A percentile compares a stretch with the other conserved stretches of the same genome.
These are phyloP conservation scores for Eucalyptus pauciflora DNA, from an alignment of 345 rosid species.

Conservation along the genomic window DNA sequence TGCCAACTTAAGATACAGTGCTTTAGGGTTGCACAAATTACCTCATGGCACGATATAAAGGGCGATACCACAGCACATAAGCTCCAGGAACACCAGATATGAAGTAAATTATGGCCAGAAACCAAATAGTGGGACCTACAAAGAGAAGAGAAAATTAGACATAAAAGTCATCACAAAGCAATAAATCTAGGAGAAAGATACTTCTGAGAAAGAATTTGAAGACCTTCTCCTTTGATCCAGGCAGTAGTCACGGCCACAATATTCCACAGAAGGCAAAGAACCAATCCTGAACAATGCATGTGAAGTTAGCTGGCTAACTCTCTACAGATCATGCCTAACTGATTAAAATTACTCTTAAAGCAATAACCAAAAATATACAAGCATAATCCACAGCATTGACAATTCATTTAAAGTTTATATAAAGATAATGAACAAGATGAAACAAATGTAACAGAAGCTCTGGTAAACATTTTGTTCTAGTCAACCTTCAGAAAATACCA, in stretches of 20 bases:
- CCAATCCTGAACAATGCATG: conserved; percentile 45
- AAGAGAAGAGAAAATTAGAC: background rate
- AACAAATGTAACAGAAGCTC: background rate
- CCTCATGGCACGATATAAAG: conserved; percentile 97
- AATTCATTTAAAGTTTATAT: background rate
- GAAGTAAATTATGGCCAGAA: conserved; percentile 88
- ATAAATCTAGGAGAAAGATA: background rate
- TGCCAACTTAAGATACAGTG: background rate
- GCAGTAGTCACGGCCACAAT: conserved; percentile 74
- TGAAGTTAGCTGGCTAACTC: background rate
- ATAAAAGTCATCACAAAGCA: background rate
- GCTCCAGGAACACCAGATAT: conserved; percentile 88
- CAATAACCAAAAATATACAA: background rate
- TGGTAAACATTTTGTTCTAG: background rate
- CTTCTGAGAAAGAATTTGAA: background rate
- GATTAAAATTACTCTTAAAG: background rate
- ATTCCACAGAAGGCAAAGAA: conserved; percentile 78
- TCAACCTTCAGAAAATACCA: background rate
- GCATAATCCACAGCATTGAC: background rate
- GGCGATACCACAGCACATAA: conserved; percentile 87
- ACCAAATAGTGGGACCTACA: conserved; percentile 86
- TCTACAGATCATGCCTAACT: background rate
- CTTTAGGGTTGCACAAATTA: conserved; percentile 4
- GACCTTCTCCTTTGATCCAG: conserved; percentile 95
- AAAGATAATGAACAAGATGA: background rate